Conservation (phyloP, 208 protist species). For the Trypanosoma boissoni region DNA sequence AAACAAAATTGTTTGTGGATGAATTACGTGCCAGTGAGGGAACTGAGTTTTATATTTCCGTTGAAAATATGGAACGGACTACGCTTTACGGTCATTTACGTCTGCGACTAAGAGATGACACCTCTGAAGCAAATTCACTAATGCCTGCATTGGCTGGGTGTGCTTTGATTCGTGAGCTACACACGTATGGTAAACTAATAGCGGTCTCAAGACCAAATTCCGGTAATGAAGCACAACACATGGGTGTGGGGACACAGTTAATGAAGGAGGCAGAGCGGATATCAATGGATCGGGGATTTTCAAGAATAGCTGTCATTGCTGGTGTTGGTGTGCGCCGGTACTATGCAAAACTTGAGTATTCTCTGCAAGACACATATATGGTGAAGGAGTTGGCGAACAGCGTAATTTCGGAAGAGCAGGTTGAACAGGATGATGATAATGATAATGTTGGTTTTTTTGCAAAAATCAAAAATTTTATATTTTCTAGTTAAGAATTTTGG, state of each 20-base stretch:
- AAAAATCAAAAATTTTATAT: constrained; percentile 61
- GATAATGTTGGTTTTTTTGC: constrained; percentile 53
- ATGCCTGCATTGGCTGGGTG: constrained; percentile 89
- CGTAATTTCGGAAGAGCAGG: constrained; percentile 71
- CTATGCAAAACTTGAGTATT: constrained; percentile 98
- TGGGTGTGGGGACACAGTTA: constrained; percentile 97
- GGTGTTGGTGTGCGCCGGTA: constrained; percentile 98
- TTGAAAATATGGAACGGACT: constrained; percentile 74
- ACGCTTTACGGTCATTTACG: constrained; percentile 88
- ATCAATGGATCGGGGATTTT: constrained; percentile 85
- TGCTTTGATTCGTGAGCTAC: constrained; percentile 98
- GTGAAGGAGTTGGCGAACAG: constrained; percentile 57
- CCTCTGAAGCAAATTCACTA: constrained; percentile 35
- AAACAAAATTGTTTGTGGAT: constrained; percentile 66
- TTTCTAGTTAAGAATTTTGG: constrained; percentile 13
- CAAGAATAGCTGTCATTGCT: constrained; percentile 94
- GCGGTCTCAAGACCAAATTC: constrained; percentile 75
- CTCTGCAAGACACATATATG: constrained; percentile 86
- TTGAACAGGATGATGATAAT: constrained; percentile 80
- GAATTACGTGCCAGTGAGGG: constrained; percentile 78
- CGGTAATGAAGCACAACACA: constrained; percentile 94
- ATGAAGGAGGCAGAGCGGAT: constrained; percentile 98
- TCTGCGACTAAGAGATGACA: constrained; percentile 75
- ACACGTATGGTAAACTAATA: constrained; percentile 94
- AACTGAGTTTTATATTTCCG: constrained; percentile 84